Evolutionary conservation across 148 eudicot species (phyloP), one percentile per base, ranked within the genome.

Genomic region (Chenopodium quinoa): DNA sequence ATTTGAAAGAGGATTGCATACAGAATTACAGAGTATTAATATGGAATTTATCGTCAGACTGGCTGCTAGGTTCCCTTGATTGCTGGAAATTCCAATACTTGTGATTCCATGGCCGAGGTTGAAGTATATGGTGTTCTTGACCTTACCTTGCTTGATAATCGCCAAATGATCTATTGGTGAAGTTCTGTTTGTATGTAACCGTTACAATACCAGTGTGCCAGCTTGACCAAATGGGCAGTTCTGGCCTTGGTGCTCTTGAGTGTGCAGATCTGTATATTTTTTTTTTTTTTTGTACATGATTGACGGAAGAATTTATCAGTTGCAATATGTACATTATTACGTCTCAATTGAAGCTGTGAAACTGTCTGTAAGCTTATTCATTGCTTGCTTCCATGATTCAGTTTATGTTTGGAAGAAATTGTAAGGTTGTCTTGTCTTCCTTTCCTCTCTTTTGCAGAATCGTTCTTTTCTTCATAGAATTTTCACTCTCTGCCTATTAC

Each of bases 101-200:
- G 72, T 9, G 63, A 46, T 25, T 72, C 32, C 69, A 56, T 78
- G 76, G 46, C 46, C 48, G 17, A 44, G 60, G 23, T 20, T 77
- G 70, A 68, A 67, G 74, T 62, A 19, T 27, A 25, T 58, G 69
- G 75, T 58, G 60, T 67, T 67, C 6, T 4, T 52, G 40, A 31
- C 71, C 77, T 47, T 67, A 46, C 79, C 20, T 81, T 58, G 48
- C 63, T 58, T 66, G 71, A 62, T 40, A 0, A 73, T 73, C 40
- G 31, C 75, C 69, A 40, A 54, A 37, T 62, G 62, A 48, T 12
- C 31, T 31, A 52, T 67, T 34, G 54, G 77, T 58, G 75, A 22
- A 63, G 1, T 23, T 81, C 75, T 31, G 47, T 64, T 72, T 78
- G 71, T 71, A 48, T 72, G 81, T 82, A 82, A 69, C 46, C 76